Evolutionary conservation across 306 rosid genomes (phyloP), one percentile per base, ranked within the genome.

Genomic region (Dryas octopetala): DNA sequence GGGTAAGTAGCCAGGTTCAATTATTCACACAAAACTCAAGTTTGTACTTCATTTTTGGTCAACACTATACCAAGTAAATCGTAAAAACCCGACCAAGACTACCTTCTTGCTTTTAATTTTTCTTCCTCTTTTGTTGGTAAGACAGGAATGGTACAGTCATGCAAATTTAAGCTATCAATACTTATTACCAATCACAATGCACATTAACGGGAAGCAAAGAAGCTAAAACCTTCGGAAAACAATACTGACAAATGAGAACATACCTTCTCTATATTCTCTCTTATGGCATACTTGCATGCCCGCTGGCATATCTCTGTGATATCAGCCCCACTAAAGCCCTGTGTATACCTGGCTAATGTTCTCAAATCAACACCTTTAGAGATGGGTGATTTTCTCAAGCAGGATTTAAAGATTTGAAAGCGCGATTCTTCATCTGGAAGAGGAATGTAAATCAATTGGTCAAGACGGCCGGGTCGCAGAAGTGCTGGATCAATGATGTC

Each of bases 381-480:
- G 49, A 87, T 2, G 40, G 88, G 90, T 48, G 90, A 84, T 77
- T 84, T 87, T 71, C 90, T 84, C 88, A 84, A 71, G 86, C 90
- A 87, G 26, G 90, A 74, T 76, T 82, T 87, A 55, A 87, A 87
- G 51, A 87, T 87, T 54, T 82, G 80, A 53, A 67, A 62, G 44
- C 88, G 88, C 23, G 90, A 86, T n/a, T 81, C 90, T 73, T 86
- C 88, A 49, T 86, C 88, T 51, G 90, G 90, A 41, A 86, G 90
- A 76, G 90, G 90, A 76, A 86, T 86, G 66, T 86, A 86, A 81
- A 86, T 84, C 84, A 86, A 70, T 4, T 86, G 90, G 73, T 86
- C 90, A 23, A 86, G 79, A 71, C 90, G 88, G 74, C 90, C 90
- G 17, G 90, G 88, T 26, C 88, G 82, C 13, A 86, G 81, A 74